Evolutionary conservation across 805 yeast species (phyloP), one percentile per base, ranked within the genome.

Genomic region (Kuraishia ogatae): DNA sequence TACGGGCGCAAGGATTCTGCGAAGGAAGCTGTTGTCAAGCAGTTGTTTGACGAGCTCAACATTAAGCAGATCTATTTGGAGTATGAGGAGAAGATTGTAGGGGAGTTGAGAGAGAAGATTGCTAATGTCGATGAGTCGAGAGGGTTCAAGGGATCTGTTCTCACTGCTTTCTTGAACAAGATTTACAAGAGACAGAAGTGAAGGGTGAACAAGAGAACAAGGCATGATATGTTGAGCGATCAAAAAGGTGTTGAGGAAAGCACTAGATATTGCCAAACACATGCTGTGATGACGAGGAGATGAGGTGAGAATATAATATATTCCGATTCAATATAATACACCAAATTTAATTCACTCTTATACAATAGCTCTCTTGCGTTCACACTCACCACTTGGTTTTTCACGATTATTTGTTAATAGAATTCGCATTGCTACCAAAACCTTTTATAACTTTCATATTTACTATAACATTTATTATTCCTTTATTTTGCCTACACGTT

Each of bases 141-240:
- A 66, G 99, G 99, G n/a, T 88, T 94, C 74, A 93, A 89, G 74
- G 82, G 80, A 61, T 87, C 84, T 50, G 97, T 90, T n/a, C 78
- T 94, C 62, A 80, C 89, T 28, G 83, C 83, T 3, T 94, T 94
- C 78, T 81, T 94, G 65, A 79, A 82, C 70, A 94, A 94, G 75
- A 88, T 94, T 64, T 94, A 94, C 84, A 92, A 91, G 77, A 88
- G 99, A 71, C 81, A 85, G 59, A 94, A 93, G 76, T 93, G 19
- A 49, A 17, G 2, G 35, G 4, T 11, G 20, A 49, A 26, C 10
- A 10, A 26, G 29, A 10, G 10, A 10, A 26, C 29, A 10, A 26
- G 29, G 10, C 29, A 26, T 26, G 29, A 10, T 5, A 10, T 26
- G 29, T 26, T 26, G 29, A 26, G 10, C 29, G 8, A 26, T 10